Base-by-base conservation (phyloP, 2,329 filamentous ascomycete genomes). In the Penicillium sclerotigenum region DNA sequence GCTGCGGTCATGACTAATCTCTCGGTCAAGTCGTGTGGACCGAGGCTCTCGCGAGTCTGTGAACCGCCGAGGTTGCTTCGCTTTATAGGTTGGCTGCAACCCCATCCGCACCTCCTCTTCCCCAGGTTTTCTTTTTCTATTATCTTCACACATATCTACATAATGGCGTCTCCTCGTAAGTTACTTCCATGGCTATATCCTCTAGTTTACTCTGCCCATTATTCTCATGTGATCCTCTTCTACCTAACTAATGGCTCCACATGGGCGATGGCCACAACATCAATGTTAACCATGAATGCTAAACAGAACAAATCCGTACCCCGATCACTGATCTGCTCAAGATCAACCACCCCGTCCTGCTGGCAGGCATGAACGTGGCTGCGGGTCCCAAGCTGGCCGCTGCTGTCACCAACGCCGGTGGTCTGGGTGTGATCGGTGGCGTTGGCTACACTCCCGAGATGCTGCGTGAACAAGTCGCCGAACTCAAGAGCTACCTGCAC, bases 331-430 rank as follows among this genome's bases (percentile, higher is more conserved):
- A 97, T 84, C 89, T 97, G 63, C 89, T 99, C 79, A 90, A 91
- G 82, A 97, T 99, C 84, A 90, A 96, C 76, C 94, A 99, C 79
- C 94, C 94, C 57, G 82, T 99, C 73, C 81, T 99, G 71, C 87
- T 99, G 60, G 94, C 94, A 68, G 94, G 94, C 75, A 99, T 99
- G 94, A 97, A 99, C 83, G 94, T 97, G 62, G 94, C 94, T 55
- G 94, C 94, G 58, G 94, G 94, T 48, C 94, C 94, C 54, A 95
- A 91, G 83, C 87, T 99, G 71, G 94, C 94, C 51, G 94, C 94
- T 33, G 94, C 94, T 40, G 94, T 99, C 68, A 95, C 93, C 66
- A 97, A 99, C 77, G 94, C 94, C 50, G 94, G 94, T 65, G 94
- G 94, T 71, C 83, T 99, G 59, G 94, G 94, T 79, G 94, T 99